Evolutionary conservation across 768 basidiomycete genomes (phyloP).

Genomic region (Clitopilus hobsonii): DNA sequence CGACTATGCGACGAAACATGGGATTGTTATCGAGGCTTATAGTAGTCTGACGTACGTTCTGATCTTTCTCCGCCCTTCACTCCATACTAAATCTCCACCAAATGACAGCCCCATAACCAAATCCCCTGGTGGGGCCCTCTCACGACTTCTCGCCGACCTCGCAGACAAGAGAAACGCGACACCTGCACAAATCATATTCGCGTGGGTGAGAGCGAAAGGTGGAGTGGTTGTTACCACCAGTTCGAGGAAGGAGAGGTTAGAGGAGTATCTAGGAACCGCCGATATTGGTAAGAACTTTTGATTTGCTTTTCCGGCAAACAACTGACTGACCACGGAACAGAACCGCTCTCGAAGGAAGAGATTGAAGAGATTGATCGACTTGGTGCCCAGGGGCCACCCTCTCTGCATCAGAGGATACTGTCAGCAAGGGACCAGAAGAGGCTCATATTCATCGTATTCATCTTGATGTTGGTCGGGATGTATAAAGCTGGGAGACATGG

Average conservation of each 20-base stretch:
- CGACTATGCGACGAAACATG: conserved; percentile 41
- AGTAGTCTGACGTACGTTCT: conserved; percentile 43
- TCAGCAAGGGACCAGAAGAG: too few relatives aligned
- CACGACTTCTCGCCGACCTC: conserved; percentile 45
- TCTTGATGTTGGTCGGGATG: too few relatives aligned
- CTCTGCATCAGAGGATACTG: not conserved
- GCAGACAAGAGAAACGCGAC: conserved; percentile 52
- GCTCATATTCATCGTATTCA: too few relatives aligned
- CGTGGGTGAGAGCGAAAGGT: conserved; percentile 67
- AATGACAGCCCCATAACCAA: conserved; percentile 45
- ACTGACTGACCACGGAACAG: too few relatives aligned
- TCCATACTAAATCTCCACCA: not conserved
- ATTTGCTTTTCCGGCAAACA: too few relatives aligned
- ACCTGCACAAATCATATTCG: conserved; percentile 61
- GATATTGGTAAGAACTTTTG: conserved; percentile 35
- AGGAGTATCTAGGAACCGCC: conserved; percentile 63
- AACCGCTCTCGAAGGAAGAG: conserved; percentile 52
- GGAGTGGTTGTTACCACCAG: conserved; percentile 67
- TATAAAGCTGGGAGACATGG: too few relatives aligned
- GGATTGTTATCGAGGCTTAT: conserved; percentile 54
- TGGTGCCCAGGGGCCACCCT: conserved; percentile 48
- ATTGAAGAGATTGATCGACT: conserved; percentile 61
- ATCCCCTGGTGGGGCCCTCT: conserved; percentile 62
- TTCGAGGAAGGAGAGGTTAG: conserved; percentile 51
- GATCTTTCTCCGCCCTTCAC: not conserved